Conservation (phyloP, 768 basidiomycete species). For the Scleroderma citrinum region DNA sequence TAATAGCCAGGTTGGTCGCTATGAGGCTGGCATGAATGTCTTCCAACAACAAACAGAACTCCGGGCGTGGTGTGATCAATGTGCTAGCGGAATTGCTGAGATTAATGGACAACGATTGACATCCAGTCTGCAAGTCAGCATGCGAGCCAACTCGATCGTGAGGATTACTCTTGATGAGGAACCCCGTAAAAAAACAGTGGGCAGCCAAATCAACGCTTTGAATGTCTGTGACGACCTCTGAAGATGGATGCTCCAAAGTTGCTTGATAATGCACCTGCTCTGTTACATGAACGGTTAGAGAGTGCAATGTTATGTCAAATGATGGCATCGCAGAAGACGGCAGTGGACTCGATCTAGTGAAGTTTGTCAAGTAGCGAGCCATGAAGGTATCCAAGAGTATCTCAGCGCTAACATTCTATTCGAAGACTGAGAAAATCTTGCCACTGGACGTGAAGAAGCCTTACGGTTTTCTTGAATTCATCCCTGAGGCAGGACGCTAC, state of each 20-base stretch:
- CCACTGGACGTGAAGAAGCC: conserved; percentile 9
- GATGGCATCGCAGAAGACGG: conserved; percentile 15
- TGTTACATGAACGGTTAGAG: conserved; percentile 35
- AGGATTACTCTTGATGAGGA: conserved; percentile 11
- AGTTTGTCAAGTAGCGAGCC: conserved; percentile 30
- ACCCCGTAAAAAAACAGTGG: conserved; percentile 10
- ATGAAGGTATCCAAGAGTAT: conserved; percentile 39
- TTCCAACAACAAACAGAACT: conserved; percentile 16
- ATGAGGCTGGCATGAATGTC: conserved; percentile 13
- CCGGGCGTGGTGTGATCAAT: conserved; percentile 7
- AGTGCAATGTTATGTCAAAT: conserved; percentile 40
- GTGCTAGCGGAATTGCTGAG: conserved; percentile 7
- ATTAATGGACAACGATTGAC: conserved; percentile 14
- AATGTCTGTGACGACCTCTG: conserved; percentile 1
- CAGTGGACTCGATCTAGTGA: conserved; percentile 20
- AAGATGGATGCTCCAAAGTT: neutral
- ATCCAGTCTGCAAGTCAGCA: conserved; percentile 4
- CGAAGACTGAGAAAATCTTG: conserved; percentile 5
- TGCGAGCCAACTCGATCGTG: neutral
- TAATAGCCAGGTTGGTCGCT: conserved; percentile 11
- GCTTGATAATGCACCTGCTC: conserved; percentile 37
- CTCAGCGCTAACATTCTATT: conserved; percentile 33
- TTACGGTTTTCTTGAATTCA: conserved; percentile 43
- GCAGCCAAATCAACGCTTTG: conserved; percentile 15
- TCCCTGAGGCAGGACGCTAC: conserved; percentile 40